Conservation (phyloP, 1,139 yeast species). For the Debaryomyces coudertii region DNA sequence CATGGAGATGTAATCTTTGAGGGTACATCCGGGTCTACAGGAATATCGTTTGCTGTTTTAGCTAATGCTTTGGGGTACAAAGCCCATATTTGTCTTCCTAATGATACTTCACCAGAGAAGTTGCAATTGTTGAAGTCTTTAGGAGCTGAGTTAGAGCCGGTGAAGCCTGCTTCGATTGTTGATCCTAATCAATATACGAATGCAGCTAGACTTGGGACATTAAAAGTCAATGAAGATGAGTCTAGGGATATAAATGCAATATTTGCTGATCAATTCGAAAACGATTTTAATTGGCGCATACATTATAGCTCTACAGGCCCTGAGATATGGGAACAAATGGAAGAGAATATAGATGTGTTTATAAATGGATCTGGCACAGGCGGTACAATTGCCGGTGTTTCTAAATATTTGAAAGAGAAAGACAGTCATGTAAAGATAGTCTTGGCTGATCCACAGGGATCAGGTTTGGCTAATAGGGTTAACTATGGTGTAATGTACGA, state of each 20-base stretch:
- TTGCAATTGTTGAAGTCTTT: conserved; percentile 66
- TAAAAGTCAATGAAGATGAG: conserved; percentile 48
- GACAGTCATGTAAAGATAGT: conserved; percentile 46
- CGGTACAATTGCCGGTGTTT: conserved; percentile 89
- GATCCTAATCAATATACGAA: conserved; percentile 94
- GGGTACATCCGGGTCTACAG: conserved; percentile 96
- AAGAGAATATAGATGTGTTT: conserved; percentile 65
- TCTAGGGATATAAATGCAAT: conserved; percentile 55
- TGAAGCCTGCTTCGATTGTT: conserved; percentile 92
- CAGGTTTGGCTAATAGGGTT: conserved; percentile 83
- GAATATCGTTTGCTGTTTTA: conserved; percentile 87
- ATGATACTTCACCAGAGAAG: conserved; percentile 88
- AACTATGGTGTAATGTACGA: conserved; percentile 95
- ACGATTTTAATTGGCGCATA: conserved; percentile 83
- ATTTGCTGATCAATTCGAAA: conserved; percentile 96
- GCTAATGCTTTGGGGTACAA: conserved; percentile 87
- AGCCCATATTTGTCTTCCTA: conserved; percentile 93
- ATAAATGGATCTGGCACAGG: conserved; percentile 78
- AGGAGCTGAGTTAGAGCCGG: conserved; percentile 88
- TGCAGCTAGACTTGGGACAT: conserved; percentile 72
- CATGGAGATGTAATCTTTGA: conserved; percentile 73
- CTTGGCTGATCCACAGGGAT: conserved; percentile 95
- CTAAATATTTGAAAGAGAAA: conserved; percentile 65
- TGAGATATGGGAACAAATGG: conserved; percentile 75
- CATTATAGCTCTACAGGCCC: conserved; percentile 90